Evolutionary conservation across 345 rosid species (phyloP), one percentile per base, ranked within the genome.

Genomic region (Murraya koenigii): DNA sequence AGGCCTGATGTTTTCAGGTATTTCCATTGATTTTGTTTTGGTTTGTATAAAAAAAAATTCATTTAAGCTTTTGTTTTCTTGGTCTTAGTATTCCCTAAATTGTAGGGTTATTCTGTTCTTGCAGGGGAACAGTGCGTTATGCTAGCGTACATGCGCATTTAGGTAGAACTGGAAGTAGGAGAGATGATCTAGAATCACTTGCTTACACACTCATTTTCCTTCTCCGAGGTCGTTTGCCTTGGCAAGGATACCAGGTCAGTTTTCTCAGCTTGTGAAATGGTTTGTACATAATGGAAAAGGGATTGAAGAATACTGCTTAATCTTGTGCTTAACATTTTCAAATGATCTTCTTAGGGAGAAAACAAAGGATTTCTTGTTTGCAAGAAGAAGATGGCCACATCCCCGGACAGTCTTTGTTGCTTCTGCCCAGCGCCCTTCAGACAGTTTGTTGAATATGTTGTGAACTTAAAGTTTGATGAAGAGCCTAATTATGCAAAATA

Each of bases 181-280:
- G 96, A 84, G 96, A 91, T 86, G 96, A 91, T 85, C 89, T 91
- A 60, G 96, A 91, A 83, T 91, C 96, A 10, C 94, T 91, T 78
- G 96, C 96, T n/a, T 91, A 91, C 82, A 91, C 96, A 0, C 92
- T 91, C 19, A 76, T 91, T 81, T 91, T 91, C 73, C 96, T 91
- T 78, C 92, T 90, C 38, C 86, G 88, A 41, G 96, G 93, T 38
- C 93, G 96, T 77, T 86, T 91, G 78, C 96, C 96, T 67, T 90
- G 96, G 96, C 96, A 91, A 75, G 96, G 96, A 54, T 90, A 86
- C 78, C 91, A 90, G 90, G 96, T 88, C 65, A 73, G 83, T 82
- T 72, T 55, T 71, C 19, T 60, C 33, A 39, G 47, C 28, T 32
- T 66, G 28, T 35, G 52, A 41, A 23, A 30, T 25, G 25, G 28